Evolutionary conservation across 805 yeast species (phyloP).

Genomic region (Lachancea lanzarotensis): DNA sequence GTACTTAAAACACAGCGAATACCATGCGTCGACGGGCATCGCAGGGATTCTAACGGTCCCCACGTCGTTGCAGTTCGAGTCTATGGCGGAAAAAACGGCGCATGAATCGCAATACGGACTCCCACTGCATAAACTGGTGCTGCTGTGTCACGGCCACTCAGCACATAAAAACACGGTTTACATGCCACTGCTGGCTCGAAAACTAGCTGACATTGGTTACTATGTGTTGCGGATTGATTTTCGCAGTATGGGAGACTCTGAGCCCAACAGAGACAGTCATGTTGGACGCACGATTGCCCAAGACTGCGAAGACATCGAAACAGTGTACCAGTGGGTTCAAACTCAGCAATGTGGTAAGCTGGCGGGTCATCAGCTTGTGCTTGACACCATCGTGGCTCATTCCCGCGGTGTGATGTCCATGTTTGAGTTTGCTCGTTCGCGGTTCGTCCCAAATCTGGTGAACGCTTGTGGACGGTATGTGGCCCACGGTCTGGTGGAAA

Average conservation of each 20-base stretch:
- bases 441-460: conserved; percentile 56
- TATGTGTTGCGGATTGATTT: conserved; percentile 75
- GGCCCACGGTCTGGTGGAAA: conserved; percentile 40
- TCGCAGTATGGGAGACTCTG: conserved; percentile 78
- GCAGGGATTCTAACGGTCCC: conserved; percentile 36
- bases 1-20: conserved; percentile 17
- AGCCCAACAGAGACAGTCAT: conserved; percentile 29
- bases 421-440: conserved; percentile 57
- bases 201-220: conserved; percentile 55
- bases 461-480: conserved; percentile 70
- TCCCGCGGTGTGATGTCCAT: conserved; percentile 75
- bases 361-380: conserved; percentile 37
- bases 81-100: conserved; percentile 13
- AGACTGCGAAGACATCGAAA: conserved; percentile 64
- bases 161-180: conserved; percentile 81
- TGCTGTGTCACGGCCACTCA: conserved; percentile 76
- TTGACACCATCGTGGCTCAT: conserved; percentile 64
- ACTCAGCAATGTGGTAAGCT: conserved; percentile 24
- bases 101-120: conserved; percentile 17
- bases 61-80: conserved; percentile 19
- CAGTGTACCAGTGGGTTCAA: conserved; percentile 34
- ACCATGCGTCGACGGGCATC: conserved; percentile 27
- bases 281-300: conserved; percentile 53
- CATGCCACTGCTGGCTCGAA: conserved; percentile 55
- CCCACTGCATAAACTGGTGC: conserved; percentile 43